Evolutionary conservation across 2,329 filamentous ascomycete species (phyloP).

Genomic region (Nannizzia gypsea): DNA sequence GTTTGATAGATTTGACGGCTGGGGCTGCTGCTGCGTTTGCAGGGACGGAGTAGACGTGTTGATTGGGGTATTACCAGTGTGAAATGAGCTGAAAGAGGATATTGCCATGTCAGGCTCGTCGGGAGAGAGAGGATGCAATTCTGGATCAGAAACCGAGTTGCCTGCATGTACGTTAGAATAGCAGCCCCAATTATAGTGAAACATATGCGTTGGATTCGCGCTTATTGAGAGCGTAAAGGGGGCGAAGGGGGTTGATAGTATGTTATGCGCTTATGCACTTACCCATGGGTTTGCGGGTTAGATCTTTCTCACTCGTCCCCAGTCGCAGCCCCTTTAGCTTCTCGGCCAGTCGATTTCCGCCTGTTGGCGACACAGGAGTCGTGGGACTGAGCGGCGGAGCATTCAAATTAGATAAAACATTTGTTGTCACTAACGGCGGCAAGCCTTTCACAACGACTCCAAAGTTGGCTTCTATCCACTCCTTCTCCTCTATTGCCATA

Average conservation of each 20-base stretch:
- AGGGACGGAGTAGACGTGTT: conserved; percentile 11
- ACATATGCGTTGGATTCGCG: neutral
- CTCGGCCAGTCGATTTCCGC: conserved; percentile 60
- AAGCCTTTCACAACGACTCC: conserved; percentile 42
- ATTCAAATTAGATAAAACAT: conserved; percentile 19
- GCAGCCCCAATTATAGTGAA: neutral
- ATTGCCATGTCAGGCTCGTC: conserved; percentile 53
- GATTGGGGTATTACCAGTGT: conserved; percentile 31
- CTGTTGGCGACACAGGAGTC: conserved; percentile 51
- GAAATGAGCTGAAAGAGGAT: conserved; percentile 49
- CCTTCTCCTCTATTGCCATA: conserved; percentile 71
- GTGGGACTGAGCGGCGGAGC: conserved; percentile 31
- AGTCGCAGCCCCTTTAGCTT: conserved; percentile 70
- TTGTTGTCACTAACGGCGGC: conserved; percentile 24
- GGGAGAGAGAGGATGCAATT: conserved; percentile 46
- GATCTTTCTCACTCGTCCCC: conserved; percentile 57
- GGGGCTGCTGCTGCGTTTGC: conserved; percentile 25
- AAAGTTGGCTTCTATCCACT: conserved; percentile 78
- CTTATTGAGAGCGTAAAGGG: neutral
- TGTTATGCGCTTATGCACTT: conserved; percentile 19
- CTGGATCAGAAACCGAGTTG: conserved; percentile 13
- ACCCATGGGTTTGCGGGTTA: conserved; percentile 46
- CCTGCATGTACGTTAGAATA: neutral
- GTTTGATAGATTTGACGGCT: conserved; percentile 17
- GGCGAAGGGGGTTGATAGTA: no score